These are phyloP conservation scores for Salix exigua DNA, from an alignment of 345 rosid genomes.

Conservation along the genomic window DNA sequence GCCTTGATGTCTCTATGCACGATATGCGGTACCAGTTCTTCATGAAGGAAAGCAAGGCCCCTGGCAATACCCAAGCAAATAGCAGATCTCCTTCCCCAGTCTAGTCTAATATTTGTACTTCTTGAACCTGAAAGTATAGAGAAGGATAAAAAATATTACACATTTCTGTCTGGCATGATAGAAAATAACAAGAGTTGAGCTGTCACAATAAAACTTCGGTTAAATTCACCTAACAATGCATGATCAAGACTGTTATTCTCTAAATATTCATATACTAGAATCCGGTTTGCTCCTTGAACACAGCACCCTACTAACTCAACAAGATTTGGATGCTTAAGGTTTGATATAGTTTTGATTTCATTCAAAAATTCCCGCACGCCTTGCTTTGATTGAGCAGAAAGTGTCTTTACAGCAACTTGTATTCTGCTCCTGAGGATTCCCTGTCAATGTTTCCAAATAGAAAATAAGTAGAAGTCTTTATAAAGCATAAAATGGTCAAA, in stretches of 20 bases:
- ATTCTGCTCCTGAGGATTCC: conserved; percentile 57
- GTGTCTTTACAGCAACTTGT: conserved; percentile 72
- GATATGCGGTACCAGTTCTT: conserved; percentile 71
- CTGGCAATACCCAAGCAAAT: conserved; percentile 80
- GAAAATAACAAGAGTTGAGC: neutral
- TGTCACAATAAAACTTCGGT: conserved; percentile 1
- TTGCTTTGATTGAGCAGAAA: conserved; percentile 70
- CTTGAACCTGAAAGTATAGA: conserved; percentile 40
- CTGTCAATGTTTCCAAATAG: conserved; percentile 28
- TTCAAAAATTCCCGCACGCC: conserved; percentile 72
- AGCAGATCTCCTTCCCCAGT: conserved; percentile 73
- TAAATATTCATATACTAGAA: conserved; percentile 79
- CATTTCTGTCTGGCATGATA: neutral
- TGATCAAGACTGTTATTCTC: conserved; percentile 80
- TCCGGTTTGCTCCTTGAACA: conserved; percentile 51
- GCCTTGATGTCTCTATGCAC: conserved; percentile 97
- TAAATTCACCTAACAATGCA: conserved; percentile 50
- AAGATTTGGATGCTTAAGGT: conserved; percentile 78
- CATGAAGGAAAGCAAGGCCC: conserved; percentile 85
- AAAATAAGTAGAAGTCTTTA: neutral
- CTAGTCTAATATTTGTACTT: conserved; percentile 41
- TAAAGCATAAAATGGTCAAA: neutral
- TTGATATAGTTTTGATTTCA: conserved; percentile 66
- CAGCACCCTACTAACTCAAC: conserved; percentile 89
- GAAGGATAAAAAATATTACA: neutral